Evolutionary conservation across 176 grass and related monocot species (phyloP).

Genomic region (Carex pumila): DNA sequence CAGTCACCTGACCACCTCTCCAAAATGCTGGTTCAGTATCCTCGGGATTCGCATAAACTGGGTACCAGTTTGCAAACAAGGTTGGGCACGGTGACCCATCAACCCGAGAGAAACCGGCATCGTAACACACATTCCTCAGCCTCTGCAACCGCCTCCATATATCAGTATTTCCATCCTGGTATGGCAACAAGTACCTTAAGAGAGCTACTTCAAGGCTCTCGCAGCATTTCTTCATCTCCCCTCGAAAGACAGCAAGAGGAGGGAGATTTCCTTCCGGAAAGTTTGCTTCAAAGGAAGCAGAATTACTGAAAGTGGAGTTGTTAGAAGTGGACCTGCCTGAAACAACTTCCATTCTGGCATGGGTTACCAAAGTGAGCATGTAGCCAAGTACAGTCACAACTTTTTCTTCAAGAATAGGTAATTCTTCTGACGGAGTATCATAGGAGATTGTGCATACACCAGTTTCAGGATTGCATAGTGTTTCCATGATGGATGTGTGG

Average conservation of each 20-base stretch:
- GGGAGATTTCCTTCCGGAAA: conserved; percentile 56
- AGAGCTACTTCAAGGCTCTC: conserved; percentile 92
- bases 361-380: conserved; percentile 76
- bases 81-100: conserved; percentile 76
- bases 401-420: conserved; percentile 74
- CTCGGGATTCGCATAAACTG: conserved; percentile 46
- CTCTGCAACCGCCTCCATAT: conserved; percentile 81
- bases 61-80: conserved; percentile 89
- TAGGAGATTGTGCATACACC: conserved; percentile 60
- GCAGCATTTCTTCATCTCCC: conserved; percentile 88
- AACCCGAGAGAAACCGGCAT: conserved; percentile 72
- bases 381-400: conserved; percentile 67
- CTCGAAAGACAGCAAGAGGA: conserved; percentile 70
- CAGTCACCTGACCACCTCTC: conserved; percentile 86
- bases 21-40: conserved; percentile 83
- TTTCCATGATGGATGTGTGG: conserved; percentile 61
- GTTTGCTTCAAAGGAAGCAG: conserved; percentile 34
- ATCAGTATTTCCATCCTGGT: conserved; percentile 33
- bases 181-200: conserved; percentile 40
- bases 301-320: conserved; percentile 33
- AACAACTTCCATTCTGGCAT: conserved; percentile 61
- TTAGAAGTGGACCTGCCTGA: conserved; percentile 48
- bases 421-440: conserved; percentile 57
- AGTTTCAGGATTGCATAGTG: conserved; percentile 89
- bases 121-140: conserved; percentile 79